phyloP scores from a whole-genome alignment of 2,329 filamentous ascomycete genomes.

The Xylariaceae sp. region DNA sequence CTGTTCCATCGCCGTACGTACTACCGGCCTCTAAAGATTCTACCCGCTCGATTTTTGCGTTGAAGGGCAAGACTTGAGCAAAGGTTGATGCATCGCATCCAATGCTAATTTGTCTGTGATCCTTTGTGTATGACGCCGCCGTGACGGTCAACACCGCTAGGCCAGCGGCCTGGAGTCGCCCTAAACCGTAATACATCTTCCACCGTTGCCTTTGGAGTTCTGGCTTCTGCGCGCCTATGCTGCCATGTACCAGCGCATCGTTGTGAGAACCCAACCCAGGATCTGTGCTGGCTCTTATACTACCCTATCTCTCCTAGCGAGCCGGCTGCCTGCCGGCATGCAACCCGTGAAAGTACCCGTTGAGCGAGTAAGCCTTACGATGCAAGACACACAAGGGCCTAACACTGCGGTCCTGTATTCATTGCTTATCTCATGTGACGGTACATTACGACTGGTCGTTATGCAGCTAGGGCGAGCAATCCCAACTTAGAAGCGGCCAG shows the following conservation, averaged over 20 bases:
- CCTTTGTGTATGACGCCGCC: conserved; percentile 11
- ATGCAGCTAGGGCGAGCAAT: not conserved
- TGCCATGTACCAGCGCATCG: not conserved
- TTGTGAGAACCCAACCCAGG: not conserved
- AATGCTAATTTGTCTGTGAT: conserved; percentile 18
- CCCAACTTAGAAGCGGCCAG: not conserved
- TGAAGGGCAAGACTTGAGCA: conserved; percentile 31
- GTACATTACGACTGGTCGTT: too few relatives aligned
- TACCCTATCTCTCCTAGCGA: conserved; percentile 6
- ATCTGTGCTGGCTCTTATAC: conserved; percentile 1
- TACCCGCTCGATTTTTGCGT: conserved; percentile 39
- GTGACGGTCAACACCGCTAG: conserved; percentile 14
- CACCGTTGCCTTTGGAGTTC: not conserved
- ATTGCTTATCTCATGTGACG: too few relatives aligned
- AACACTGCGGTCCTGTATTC: too few relatives aligned
- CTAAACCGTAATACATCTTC: conserved; percentile 21
- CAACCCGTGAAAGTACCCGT: too few relatives aligned
- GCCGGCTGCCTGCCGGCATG: too few relatives aligned
- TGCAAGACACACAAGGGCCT: too few relatives aligned
- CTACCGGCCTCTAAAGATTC: conserved; percentile 39
- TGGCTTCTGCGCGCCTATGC: not conserved
- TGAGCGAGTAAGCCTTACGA: too few relatives aligned
- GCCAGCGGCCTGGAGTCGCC: conserved; percentile 12
- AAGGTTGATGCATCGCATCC: conserved; percentile 31
- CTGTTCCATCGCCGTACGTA: conserved; percentile 45